Base-by-base conservation (phyloP, 257 asterid species). In the Catharanthus roseus region DNA sequence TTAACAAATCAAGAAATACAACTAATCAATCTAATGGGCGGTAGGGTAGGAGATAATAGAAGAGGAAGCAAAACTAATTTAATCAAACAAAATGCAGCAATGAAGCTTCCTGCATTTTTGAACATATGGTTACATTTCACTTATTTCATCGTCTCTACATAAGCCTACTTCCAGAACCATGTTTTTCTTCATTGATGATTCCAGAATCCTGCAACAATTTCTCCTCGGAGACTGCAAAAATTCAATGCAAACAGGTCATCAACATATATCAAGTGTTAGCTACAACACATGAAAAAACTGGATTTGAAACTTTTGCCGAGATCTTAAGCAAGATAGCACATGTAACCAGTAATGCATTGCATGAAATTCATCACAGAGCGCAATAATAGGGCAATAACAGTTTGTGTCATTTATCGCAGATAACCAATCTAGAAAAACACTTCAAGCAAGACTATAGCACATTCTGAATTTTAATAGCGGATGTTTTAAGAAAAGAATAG, bases 211-310 rank as follows among this genome's bases (percentile, higher is more conserved):
- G 87, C 98, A 92, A 71, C 98, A 92, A 57, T 88, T 90, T 80
- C 98, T 86, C 85, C 96, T 85, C 0, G 95, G 92, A 39, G 96
- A 88, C 98, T 92, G 88, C 74, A 16, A 55, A 34, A 72, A 51
- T 13, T 12, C 55, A 62, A 44, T n/a, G 33, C 55, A 74, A 47
- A 31, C 26, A 8, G 55, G 60, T 47, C 42, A 67, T 9, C 34
- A 8, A 41, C 12, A 38, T 26, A 16, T 57, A 28, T 28, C 3
- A 70, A 3, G 68, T 6, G 11, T 21, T 11, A 64, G 21, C 21
- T 41, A 38, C 29, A 41, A 64, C 49, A 19, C 69, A 64, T 12
- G 65, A 34, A 67, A n/a, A 6, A 38, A 73, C 26, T 0, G 38
- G 28, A 50, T 2, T 15, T 2, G 0, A 0, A 28, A 0, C 38